Percentiles rank a stretch among this genome's conserved stretches.
These are phyloP conservation scores for Aspergillus sparsus DNA, from an alignment of 495 filamentous ascomycete genomes.

Conservation along the genomic window DNA sequence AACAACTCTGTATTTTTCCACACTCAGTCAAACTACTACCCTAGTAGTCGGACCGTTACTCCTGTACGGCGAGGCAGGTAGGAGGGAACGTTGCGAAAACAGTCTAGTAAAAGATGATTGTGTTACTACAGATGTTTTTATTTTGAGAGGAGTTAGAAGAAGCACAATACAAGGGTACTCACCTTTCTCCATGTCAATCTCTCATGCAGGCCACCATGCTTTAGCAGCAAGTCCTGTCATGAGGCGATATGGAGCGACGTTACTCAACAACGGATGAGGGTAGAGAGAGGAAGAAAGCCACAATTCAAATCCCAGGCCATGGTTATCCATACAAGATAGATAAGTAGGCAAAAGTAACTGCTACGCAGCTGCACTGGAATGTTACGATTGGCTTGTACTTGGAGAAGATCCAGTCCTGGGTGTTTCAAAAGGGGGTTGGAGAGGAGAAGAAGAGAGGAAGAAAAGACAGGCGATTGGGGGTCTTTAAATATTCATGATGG, in stretches of 20 bases:
- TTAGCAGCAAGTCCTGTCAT: slow-evolving; percentile 3
- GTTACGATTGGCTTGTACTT: background rate
- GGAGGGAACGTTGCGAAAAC: background rate
- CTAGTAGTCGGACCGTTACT: no score
- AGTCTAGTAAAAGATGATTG: background rate
- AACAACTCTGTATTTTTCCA: background rate
- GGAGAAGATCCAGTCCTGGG: background rate
- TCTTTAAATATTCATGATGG: background rate
- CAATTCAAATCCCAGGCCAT: no score
- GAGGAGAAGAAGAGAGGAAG: slow-evolving; percentile 2
- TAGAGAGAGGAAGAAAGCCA: background rate
- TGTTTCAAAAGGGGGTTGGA: background rate
- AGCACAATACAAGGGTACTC: background rate
- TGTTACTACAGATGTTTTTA: no score
- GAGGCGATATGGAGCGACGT: background rate
- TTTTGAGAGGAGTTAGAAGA: background rate
- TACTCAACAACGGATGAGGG: background rate
- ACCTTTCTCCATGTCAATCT: background rate
- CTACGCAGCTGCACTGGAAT: no score
- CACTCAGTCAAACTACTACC: background rate
- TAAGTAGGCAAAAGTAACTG: no score
- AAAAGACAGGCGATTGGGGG: background rate
- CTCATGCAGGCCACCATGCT: background rate
- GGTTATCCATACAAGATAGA: no score
- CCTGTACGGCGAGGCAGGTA: background rate